Evolutionary conservation across 1,284 basidiomycete species (phyloP), one percentile per base, ranked within the genome.

Genomic region (Mycosarcoma mackinlayi): DNA sequence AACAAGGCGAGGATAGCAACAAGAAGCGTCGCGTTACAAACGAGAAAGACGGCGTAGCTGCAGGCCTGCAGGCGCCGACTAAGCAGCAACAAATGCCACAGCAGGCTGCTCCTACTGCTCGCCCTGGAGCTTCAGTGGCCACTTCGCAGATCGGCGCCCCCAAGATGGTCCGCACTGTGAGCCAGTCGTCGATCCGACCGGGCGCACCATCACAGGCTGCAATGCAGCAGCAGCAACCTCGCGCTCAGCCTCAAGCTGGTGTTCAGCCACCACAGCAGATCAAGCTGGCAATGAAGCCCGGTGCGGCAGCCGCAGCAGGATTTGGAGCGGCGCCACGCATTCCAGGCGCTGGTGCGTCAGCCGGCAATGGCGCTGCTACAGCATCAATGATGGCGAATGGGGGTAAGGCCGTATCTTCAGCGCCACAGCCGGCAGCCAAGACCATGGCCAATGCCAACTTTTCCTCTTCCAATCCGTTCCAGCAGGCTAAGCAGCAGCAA

Each of bases 401-500:
- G 14, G 33, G 27, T 33, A 59, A 59, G 33, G 18, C 44, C 2
- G 33, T 44, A 21, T 27, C 21, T 16, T 30, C 53, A 16, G 23
- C 38, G 23, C 18, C 44, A 19, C 57, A 47, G 34, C 33, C 57
- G 18, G 30, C 60, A 28, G 34, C 51, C 47, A 58, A 60, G 34
- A 3, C 60, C n/a, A 69, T 69, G 66, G 60, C 60, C 6, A 69
- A 69, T 18, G 60, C 61, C 49, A 65, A 61, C 48, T 70, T 70
- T 37, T 70, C 61, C 7, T 57, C 67, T 14, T 48, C 67, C 11
- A 70, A 70, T 45, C 67, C 67, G 8, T 70, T 70, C 57, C 67
- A 70, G 28, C 67, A 70, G 39, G 68, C 68, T 51, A 71, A 71
- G 55, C 68, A 71, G 52, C 68, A 72, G 30, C 68, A 66, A 27